Evolutionary conservation across 208 protist species (phyloP), one percentile per base, ranked within the genome.

Genomic region (Herpetomonas samuelpessoai): DNA sequence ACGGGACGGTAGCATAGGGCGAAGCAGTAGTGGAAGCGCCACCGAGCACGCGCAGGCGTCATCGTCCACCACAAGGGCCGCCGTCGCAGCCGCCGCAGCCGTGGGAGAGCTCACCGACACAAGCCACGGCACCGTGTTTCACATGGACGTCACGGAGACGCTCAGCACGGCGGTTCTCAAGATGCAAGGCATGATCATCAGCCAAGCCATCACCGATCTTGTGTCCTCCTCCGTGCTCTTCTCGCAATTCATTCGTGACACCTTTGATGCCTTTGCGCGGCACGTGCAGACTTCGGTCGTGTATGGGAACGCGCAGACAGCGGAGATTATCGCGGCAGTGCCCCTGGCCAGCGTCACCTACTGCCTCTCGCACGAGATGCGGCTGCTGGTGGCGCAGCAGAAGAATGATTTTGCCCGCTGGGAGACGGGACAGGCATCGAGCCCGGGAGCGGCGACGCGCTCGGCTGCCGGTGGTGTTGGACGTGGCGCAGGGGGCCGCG

Each of bases 141-240:
- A 68, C 41, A 68, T 81, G 21, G 61, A 76, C 59, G 38, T 76
- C 28, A 74, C 65, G 16, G 57, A 68, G 7, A 35, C 57, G 3
- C 54, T 81, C 14, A 49, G 69, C 38, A 51, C 64, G n/a, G 62
- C 73, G 9, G 68, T 66, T 3, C 59, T 79, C 26, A 54, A 55
- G 9, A 67, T 74, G 52, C 64, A 70, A 22, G 74, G 67, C 19
- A 48, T 73, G 10, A 49, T 62, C 19, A 56, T 53, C 10, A 53
- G 58, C 21, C 65, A 57, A 16, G 55, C 65, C 47, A 63, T 81
- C 38, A 72, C 67, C 18, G 62, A 76, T 56, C 62, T 76, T 31
- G 44, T 81, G 27, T 50, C 63, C 46, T 41, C 69, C 6, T 54
- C 64, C 0, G 69, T 62, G 39, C 62, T 69, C 48, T 57, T 81